A percentile compares a stretch with the other conserved stretches of the same genome.
phyloP scores from a whole-genome alignment of 495 filamentous ascomycete species.

The Penicillium soppii region DNA sequence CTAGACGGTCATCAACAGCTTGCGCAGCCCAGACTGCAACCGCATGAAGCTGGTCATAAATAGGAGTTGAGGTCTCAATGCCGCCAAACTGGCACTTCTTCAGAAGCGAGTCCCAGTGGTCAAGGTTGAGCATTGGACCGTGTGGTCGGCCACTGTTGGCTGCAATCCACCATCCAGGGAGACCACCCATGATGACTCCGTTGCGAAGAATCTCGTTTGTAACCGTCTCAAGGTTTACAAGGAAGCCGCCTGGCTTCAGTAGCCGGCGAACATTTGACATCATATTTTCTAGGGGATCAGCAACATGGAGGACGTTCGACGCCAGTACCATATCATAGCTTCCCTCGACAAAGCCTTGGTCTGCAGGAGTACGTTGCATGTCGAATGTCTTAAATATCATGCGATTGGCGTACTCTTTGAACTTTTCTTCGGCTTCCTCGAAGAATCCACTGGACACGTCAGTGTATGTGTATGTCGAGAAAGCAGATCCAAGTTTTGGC shows the following conservation, averaged over 20 bases:
- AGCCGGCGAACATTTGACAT: constrained; percentile 19
- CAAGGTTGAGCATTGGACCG: constrained; percentile 5
- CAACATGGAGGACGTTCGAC: constrained; percentile 19
- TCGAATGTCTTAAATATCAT: constrained; percentile 46
- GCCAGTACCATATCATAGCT: constrained; percentile 37
- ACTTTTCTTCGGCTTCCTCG: constrained; percentile 11
- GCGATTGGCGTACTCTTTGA: constrained; percentile 14
- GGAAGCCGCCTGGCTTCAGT: constrained; percentile 54
- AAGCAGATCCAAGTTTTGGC: background rate
- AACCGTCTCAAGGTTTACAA: no score
- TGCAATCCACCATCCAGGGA: constrained; percentile 29
- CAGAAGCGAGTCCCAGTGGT: constrained; percentile 38
- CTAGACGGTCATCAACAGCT: background rate
- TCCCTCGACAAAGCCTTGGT: constrained; percentile 38
- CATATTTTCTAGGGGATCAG: constrained; percentile 10
- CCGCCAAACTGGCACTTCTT: constrained; percentile 44
- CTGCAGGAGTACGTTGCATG: constrained; percentile 23
- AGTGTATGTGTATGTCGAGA: constrained; percentile 46
- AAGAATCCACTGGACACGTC: constrained; percentile 51
- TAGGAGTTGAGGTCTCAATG: constrained; percentile 31
- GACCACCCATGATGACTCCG: constrained; percentile 9
- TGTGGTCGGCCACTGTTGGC: constrained; percentile 12
- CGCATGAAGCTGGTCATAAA: constrained; percentile 1
- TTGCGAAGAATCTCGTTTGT: constrained; percentile 25
- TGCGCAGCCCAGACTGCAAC: no score